These are phyloP conservation scores for Chenopodium berlandieri DNA, from an alignment of 148 eudicot species.

Conservation along the genomic window DNA sequence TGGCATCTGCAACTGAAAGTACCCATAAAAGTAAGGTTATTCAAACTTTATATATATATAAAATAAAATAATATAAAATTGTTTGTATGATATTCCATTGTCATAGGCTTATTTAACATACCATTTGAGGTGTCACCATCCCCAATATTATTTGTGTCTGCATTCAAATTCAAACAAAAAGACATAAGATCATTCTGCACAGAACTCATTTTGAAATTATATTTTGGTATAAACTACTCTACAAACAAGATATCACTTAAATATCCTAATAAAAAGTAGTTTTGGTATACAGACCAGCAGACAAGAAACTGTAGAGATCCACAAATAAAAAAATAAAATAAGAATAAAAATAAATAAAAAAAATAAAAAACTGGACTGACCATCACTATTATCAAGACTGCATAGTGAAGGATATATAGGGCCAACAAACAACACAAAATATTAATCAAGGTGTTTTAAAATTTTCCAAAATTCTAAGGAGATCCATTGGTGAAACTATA, in stretches of 20 bases:
- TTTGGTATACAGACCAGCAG: background rate
- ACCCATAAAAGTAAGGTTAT: constrained; percentile 14
- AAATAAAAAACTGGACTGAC: background rate
- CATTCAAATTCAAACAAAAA: constrained; percentile 22
- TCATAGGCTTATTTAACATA: constrained; percentile 38
- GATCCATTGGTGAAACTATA: background rate
- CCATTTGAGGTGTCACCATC: constrained; percentile 84
- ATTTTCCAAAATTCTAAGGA: background rate
- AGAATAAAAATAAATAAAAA: background rate
- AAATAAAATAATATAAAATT: too few species aligned
- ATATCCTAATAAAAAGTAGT: background rate
- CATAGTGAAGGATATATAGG: background rate
- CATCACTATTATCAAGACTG: background rate
- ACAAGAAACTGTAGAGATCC: background rate
- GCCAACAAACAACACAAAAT: background rate
- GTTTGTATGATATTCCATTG: background rate
- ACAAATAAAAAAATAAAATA: background rate
- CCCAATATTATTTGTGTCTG: constrained; percentile 94
- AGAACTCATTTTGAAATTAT: background rate
- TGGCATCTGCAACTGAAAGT: constrained; percentile 78
- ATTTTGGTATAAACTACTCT: background rate
- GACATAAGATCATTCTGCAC: constrained; percentile 14
- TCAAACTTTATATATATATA: background rate
- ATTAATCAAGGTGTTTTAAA: background rate
- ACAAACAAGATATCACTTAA: constrained; percentile 1